phyloP scores from a whole-genome alignment of 371 early-diverging fungal genomes.

The Globomyces sp. region DNA sequence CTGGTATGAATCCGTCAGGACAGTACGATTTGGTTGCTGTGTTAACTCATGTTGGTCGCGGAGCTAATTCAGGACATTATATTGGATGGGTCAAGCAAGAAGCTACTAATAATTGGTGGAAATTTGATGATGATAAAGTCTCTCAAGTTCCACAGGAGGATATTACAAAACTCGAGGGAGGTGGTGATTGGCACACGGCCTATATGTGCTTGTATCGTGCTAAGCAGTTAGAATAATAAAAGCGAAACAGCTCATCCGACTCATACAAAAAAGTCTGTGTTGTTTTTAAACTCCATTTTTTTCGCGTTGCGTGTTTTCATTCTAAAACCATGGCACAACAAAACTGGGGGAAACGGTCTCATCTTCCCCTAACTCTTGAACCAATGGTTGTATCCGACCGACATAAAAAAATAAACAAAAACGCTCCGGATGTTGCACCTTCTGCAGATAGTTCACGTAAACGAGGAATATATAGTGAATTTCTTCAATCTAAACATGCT shows the following conservation, averaged over 20 bases:
- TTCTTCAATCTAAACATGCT: constrained; percentile 3
- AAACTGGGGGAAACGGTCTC: background rate
- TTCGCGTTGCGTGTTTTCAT: too few species aligned
- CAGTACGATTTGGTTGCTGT: constrained; percentile 58
- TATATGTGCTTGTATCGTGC: constrained; percentile 26
- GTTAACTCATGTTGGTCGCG: constrained; percentile 82
- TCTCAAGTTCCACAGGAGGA: constrained; percentile 80
- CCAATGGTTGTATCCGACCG: constrained; percentile 15
- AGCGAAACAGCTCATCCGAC: too few species aligned
- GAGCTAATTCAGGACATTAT: constrained; percentile 88
- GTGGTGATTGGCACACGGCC: constrained; percentile 59
- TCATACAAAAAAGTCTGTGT: too few species aligned
- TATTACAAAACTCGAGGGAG: constrained; percentile 88
- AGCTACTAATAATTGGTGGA: constrained; percentile 45
- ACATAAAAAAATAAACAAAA: constrained; percentile 1
- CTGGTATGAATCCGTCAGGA: constrained; percentile 63
- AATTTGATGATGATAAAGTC: constrained; percentile 96
- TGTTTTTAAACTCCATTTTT: too few species aligned
- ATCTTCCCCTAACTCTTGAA: constrained; percentile 13
- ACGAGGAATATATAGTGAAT: constrained; percentile 13
- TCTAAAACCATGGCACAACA: too few species aligned
- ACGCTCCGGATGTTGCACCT: background rate
- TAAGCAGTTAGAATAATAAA: constrained; percentile 14
- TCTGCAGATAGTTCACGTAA: constrained; percentile 11
- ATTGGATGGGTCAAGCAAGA: constrained; percentile 65